phyloP scores from a whole-genome alignment of 495 filamentous ascomycete genomes.

The Poronia punctata region DNA sequence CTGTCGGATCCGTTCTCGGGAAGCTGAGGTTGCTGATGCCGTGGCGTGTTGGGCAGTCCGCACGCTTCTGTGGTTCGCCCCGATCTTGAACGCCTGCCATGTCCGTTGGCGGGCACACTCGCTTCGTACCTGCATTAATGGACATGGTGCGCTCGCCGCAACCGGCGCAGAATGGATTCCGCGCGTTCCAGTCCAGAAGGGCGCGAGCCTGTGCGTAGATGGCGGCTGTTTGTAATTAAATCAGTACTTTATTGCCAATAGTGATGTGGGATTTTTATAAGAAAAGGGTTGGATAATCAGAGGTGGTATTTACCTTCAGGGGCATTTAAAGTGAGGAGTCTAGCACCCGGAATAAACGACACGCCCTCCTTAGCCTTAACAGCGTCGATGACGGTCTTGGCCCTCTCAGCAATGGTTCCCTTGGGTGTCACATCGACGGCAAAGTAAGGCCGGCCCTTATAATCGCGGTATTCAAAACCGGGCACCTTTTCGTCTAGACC shows the following conservation, averaged over 20 bases:
- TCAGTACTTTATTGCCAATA: neutral
- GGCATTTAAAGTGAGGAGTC: constrained; percentile 34
- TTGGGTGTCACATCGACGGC: constrained; percentile 81
- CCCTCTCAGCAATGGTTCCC: constrained; percentile 48
- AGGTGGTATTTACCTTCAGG: constrained; percentile 32
- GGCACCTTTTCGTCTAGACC: constrained; percentile 67
- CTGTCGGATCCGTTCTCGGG: constrained; percentile 89
- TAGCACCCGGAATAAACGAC: constrained; percentile 23
- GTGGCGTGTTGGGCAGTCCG: constrained; percentile 67
- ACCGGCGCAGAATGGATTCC: constrained; percentile 84
- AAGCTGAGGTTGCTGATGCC: constrained; percentile 79
- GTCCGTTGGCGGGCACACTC: constrained; percentile 80
- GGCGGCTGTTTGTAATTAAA: constrained; percentile 64
- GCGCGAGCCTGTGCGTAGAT: constrained; percentile 87
- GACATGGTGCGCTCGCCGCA: constrained; percentile 77
- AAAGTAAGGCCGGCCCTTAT: constrained; percentile 75
- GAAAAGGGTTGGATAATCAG: constrained; percentile 3
- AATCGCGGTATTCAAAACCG: constrained; percentile 44
- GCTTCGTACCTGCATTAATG: constrained; percentile 84
- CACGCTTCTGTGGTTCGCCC: constrained; percentile 41
- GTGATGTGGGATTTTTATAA: neutral
- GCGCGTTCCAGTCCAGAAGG: constrained; percentile 89
- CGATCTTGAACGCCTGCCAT: constrained; percentile 36
- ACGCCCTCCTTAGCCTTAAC: constrained; percentile 23
- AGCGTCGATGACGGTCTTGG: constrained; percentile 41